These are phyloP conservation scores for Cyphellophora attinorum DNA, from an alignment of 2,329 filamentous ascomycete genomes.

Conservation along the genomic window DNA sequence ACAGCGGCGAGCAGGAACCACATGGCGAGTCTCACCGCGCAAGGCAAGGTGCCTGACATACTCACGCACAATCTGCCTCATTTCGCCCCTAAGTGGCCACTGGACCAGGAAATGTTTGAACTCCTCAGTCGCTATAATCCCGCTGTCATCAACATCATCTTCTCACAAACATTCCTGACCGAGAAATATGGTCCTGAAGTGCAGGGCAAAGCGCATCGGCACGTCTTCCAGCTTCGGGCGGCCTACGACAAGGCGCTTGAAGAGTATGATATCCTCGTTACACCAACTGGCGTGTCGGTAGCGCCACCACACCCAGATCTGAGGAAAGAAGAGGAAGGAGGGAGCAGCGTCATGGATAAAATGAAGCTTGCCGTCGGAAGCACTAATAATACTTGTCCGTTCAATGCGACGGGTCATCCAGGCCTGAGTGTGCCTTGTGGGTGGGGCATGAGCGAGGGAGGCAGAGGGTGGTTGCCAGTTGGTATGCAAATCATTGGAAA, in stretches of 20 bases:
- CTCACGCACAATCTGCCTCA: conserved; percentile 22
- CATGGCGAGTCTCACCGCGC: conserved; percentile 22
- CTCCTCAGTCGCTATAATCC: conserved; percentile 33
- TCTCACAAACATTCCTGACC: conserved; percentile 25
- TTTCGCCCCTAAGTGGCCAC: conserved; percentile 21
- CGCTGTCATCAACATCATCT: conserved; percentile 31
- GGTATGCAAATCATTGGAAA: conserved; percentile 46
- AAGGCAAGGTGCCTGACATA: conserved; percentile 20
- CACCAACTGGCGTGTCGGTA: conserved; percentile 35
- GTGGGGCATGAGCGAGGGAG: conserved; percentile 31
- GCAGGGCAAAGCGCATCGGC: conserved; percentile 35
- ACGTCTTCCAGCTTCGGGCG: conserved; percentile 34
- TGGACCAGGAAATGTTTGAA: conserved; percentile 32
- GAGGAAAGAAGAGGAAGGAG: conserved; percentile 8
- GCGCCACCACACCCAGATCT: conserved; percentile 29
- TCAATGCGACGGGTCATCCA: conserved; percentile 49
- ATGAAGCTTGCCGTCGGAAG: conserved; percentile 39
- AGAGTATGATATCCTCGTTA: conserved; percentile 36
- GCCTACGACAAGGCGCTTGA: conserved; percentile 36
- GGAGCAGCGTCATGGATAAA: conserved; percentile 26
- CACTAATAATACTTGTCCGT: conserved; percentile 47
- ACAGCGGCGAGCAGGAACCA: conserved; percentile 27
- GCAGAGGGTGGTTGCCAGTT: conserved; percentile 35
- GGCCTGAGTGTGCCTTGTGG: conserved; percentile 45
- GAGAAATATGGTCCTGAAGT: conserved; percentile 20